Evolutionary conservation across 2,329 filamentous ascomycete genomes (phyloP), one percentile per base, ranked within the genome.

Genomic region (Colletotrichum sp.): DNA sequence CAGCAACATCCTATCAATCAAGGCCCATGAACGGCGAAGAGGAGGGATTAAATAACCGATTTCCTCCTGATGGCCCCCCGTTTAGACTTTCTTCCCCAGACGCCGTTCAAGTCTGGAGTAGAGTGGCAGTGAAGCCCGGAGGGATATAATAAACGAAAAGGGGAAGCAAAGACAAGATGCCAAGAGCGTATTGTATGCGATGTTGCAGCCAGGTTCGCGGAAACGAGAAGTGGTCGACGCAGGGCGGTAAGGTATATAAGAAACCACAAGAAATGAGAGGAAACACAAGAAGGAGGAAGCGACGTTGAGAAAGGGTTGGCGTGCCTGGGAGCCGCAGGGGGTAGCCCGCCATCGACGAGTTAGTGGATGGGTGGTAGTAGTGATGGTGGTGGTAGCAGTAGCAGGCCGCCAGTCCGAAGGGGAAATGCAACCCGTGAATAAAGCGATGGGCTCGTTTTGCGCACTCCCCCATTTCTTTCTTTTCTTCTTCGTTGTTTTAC

Each of bases 141-240:
- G 16, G 32, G 36, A 30, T 30, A 25, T 27, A n/a, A 30, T 22
- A n/a, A 19, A 57, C 39, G 28, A 16, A 63, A 63, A 27, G 13
- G 30, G 68, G 36, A n/a, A 61, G 52, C 22, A 19, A 32, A 67
- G 61, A 75, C 61, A 63, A 68, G 68, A 75, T 75, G 68, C 68
- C 61, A 72, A 72, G 72, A 39, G 32, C 3, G 16, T 64, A 22
- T 16, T 27, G 28, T 15, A 44, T 16, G 59, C 27, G n/a, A 9
- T 30, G 55, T 63, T 72, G 68, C 68, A 63, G 30, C 52, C 39
- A 48, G 39, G 39, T 48, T 48, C 15, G 39, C 28, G 68, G 68
- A 32, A 63, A 63, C 52, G 34, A 44, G 32, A 2, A 52, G 28
- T 32, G 4, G 19, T 5, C 2, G 16, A 63, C 30, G 0, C 44